These are phyloP conservation scores for Peterozyma xylosa DNA, from an alignment of 805 yeast species.

Conservation along the genomic window DNA sequence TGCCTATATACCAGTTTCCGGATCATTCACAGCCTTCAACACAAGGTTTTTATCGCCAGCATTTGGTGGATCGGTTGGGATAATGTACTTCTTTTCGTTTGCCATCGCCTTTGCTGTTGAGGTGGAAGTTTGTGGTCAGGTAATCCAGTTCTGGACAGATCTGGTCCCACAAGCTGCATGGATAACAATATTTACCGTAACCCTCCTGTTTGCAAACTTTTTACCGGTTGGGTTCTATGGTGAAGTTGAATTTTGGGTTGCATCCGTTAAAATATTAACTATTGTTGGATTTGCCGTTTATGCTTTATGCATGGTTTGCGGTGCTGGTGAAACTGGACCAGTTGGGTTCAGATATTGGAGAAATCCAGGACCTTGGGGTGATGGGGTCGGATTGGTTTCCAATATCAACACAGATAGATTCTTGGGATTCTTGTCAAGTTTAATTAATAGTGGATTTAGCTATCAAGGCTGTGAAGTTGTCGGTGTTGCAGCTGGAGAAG, in stretches of 20 bases:
- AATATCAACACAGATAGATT: slow-evolving; percentile 47
- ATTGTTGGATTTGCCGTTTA: slow-evolving; percentile 54
- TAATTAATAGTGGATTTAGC: slow-evolving; percentile 72
- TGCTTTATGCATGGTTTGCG: slow-evolving; percentile 45
- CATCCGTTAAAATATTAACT: slow-evolving; percentile 49
- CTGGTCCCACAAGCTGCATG: slow-evolving; percentile 48
- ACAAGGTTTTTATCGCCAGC: slow-evolving; percentile 58
- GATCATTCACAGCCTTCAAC: slow-evolving; percentile 48
- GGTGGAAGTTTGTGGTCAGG: slow-evolving; percentile 53
- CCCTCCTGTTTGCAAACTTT: slow-evolving; percentile 39
- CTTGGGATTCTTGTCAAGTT: slow-evolving; percentile 66
- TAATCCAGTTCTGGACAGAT: slow-evolving; percentile 45
- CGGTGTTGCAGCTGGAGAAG: slow-evolving; percentile 74
- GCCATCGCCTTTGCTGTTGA: slow-evolving; percentile 60
- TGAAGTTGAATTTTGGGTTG: slow-evolving; percentile 52
- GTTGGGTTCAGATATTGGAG: slow-evolving; percentile 68
- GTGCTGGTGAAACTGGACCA: slow-evolving; percentile 59
- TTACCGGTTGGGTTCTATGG: slow-evolving; percentile 60
- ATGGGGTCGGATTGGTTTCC: slow-evolving; percentile 39
- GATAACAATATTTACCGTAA: slow-evolving; percentile 48
- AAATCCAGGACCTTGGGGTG: slow-evolving; percentile 69
- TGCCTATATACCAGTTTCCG: slow-evolving; percentile 44
- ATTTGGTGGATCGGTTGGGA: slow-evolving; percentile 64
- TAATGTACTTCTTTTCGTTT: slow-evolving; percentile 65
- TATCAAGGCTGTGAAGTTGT: slow-evolving; percentile 70